Conservation (phyloP, 163 green algal genomes). For the Scenedesmus sp. region DNA sequence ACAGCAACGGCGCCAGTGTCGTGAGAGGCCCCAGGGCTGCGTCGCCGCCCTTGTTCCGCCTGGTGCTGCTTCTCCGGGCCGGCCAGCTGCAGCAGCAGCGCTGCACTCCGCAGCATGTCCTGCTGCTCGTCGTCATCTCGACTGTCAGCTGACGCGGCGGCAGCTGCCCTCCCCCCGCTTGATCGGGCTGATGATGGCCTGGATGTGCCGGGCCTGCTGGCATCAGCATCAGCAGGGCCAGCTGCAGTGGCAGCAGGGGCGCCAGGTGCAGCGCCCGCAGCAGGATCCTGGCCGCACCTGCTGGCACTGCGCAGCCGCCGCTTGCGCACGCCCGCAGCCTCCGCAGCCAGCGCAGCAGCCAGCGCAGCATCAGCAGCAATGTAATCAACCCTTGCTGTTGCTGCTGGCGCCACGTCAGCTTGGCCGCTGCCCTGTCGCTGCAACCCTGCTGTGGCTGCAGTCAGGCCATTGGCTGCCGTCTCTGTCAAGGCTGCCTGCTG, state of each 20-base stretch:
- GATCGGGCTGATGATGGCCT: neutral
- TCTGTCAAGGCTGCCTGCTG: neutral
- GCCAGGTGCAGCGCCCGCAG: neutral
- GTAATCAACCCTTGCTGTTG: neutral
- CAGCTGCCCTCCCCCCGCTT: neutral
- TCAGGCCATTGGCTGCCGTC: neutral
- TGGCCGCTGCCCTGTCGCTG: neutral
- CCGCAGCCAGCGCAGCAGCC: neutral
- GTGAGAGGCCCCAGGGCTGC: neutral
- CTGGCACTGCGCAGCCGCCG: slow-evolving; percentile 14
- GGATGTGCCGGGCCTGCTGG: neutral
- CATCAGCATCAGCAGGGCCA: neutral
- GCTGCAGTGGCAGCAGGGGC: neutral
- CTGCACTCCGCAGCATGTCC: neutral
- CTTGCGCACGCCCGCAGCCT: neutral
- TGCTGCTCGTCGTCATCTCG: neutral
- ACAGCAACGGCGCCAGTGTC: neutral
- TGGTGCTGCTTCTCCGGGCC: slow-evolving; percentile 4
- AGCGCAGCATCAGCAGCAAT: neutral
- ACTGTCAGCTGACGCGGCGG: neutral
- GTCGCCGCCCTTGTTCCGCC: neutral
- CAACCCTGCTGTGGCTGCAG: slow-evolving; percentile 37
- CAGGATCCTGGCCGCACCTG: neutral
- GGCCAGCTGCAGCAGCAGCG: slow-evolving; percentile 6
- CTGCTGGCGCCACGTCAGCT: neutral